A percentile compares a stretch with the other conserved stretches of the same genome.
Conservation (phyloP, 371 early-diverging fungal species). For the Sporodiniella umbellata region DNA sequence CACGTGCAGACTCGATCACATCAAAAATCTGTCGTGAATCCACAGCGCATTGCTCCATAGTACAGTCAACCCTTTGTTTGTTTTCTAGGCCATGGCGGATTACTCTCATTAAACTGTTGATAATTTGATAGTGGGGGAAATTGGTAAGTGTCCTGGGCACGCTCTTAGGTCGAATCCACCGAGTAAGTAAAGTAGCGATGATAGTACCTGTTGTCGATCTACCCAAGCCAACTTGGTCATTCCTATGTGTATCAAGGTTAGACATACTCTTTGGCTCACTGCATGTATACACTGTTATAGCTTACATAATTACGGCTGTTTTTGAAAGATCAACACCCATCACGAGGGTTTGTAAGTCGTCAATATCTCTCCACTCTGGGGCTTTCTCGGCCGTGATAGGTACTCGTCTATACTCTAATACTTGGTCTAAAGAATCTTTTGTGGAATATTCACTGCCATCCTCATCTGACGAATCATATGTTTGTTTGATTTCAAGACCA, state of each 20-base stretch:
- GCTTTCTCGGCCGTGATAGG: slow-evolving; percentile 64
- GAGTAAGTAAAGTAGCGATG: slow-evolving; percentile 51
- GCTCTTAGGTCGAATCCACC: slow-evolving; percentile 40
- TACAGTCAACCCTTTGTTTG: slow-evolving; percentile 57
- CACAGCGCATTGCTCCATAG: slow-evolving; percentile 54
- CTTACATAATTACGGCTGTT: slow-evolving; percentile 56
- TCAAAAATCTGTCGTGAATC: slow-evolving; percentile 42
- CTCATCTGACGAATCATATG: slow-evolving; percentile 11
- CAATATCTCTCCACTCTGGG: slow-evolving; percentile 61
- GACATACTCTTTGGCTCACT: no score
- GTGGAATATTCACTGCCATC: slow-evolving; percentile 7
- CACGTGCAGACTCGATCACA: slow-evolving; percentile 52
- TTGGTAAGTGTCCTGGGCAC: slow-evolving; percentile 2
- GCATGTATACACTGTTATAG: not conserved
- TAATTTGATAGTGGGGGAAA: slow-evolving; percentile 54
- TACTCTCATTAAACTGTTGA: slow-evolving; percentile 67
- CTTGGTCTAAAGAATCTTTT: not conserved
- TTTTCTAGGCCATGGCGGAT: slow-evolving; percentile 62
- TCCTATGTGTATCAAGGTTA: no score
- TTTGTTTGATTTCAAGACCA: slow-evolving; percentile 20
- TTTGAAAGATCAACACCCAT: slow-evolving; percentile 31
- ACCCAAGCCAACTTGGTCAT: slow-evolving; percentile 70
- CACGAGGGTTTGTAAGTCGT: slow-evolving; percentile 45
- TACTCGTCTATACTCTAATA: slow-evolving; percentile 49
- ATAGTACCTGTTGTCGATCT: slow-evolving; percentile 61